Evolutionary conservation across 768 basidiomycete species (phyloP), one percentile per base, ranked within the genome.

Genomic region (Amanita fuliginea): DNA sequence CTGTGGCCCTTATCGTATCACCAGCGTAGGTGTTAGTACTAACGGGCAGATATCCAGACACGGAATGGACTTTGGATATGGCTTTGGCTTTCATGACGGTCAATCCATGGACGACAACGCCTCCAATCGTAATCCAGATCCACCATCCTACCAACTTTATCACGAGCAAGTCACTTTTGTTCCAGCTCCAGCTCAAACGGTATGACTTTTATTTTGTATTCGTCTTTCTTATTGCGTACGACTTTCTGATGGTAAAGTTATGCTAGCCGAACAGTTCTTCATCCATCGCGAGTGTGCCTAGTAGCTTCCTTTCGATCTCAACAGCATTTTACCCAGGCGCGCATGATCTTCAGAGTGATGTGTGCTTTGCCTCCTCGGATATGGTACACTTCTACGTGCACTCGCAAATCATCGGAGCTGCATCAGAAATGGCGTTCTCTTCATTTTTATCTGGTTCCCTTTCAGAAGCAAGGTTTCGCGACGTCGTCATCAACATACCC

Each of bases 401-500:
- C 16, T 50, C 50, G 4, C 22, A 46, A 16, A 46, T 46, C 16
- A 51, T 54, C 16, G 11, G 45, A 11, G 24, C 30, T 21, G 36
- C 42, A 13, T 55, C 45, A 3, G 52, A 53, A 5, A 47, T 49
- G 9, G 54, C 56, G 30, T 57, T 57, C 39, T 43, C 51, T 1
- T 39, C 54, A 16, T 6, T 50, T 13, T 4, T 50, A 13, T 42
- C 40, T 14, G 41, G 22, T 44, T 22, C 10, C 6, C 33, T 34
- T 6, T 49, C 47, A 16, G 19, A 32, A 1, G 26, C 24, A 16
- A 19, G 18, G 13, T 39, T 32, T 18, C 40, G 30, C 13, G 7
- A 16, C 33, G 26, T 34, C 9, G 60, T 78, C n/a, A 53, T 80
- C 41, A 54, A 67, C 18, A 54, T 80, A 34, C 60, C 70, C 7